Evolutionary conservation across 441 rosid species (phyloP).

Genomic region (Pelargonium myrrhifolium): DNA sequence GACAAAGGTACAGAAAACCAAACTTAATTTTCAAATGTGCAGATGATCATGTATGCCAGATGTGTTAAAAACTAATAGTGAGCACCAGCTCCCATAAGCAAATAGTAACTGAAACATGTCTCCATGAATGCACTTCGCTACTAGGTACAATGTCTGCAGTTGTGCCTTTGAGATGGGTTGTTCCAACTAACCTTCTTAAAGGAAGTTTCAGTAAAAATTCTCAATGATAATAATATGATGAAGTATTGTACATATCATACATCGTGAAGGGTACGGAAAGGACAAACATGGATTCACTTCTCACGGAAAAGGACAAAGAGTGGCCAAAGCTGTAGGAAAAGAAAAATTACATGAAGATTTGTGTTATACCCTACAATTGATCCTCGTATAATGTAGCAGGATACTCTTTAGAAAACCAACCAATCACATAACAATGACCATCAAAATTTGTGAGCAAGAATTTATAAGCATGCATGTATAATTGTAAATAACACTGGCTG

Average conservation of each 20-base stretch:
- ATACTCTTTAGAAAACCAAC: slow-evolving; percentile 3
- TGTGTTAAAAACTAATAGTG: neutral
- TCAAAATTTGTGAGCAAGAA: neutral
- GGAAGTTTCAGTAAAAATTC: neutral
- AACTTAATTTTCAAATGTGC: no score
- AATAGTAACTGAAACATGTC: slow-evolving; percentile 1
- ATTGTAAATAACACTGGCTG: neutral
- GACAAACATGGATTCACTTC: no score
- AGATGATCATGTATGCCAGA: no score
- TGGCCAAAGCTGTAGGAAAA: no score
- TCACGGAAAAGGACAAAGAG: no score
- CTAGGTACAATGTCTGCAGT: neutral
- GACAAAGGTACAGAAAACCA: no score
- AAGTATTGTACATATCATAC: neutral
- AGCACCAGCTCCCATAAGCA: neutral
- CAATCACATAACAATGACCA: neutral
- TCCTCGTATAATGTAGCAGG: neutral
- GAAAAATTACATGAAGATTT: neutral
- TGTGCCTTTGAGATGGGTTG: no score
- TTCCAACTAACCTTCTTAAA: neutral
- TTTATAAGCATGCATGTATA: neutral
- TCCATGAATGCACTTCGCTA: neutral
- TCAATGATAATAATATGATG: neutral
- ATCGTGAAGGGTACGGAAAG: neutral
- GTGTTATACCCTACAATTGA: neutral